Conservation (phyloP, 2,329 filamentous ascomycete genomes). For the Penicillium sp. region DNA sequence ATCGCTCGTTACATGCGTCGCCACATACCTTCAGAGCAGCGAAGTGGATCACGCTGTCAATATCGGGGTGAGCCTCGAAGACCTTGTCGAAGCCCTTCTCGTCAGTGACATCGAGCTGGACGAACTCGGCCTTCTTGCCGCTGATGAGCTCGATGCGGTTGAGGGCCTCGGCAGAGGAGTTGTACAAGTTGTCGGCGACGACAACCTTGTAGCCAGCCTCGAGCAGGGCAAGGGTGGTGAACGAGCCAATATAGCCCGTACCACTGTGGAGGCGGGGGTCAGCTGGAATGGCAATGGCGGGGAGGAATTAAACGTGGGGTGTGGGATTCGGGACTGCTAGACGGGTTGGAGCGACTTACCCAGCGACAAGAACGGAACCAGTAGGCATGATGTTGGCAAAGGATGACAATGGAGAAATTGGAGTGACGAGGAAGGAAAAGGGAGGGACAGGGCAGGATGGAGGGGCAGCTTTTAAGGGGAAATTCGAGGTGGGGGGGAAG, state of each 20-base stretch:
- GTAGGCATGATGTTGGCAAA: slow-evolving; percentile 64
- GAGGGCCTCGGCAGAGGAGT: slow-evolving; percentile 85
- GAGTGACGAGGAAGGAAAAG: slow-evolving; percentile 6
- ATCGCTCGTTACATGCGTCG: not conserved
- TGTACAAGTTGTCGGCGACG: slow-evolving; percentile 95
- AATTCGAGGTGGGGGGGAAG: slow-evolving; percentile 6
- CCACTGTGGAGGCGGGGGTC: slow-evolving; percentile 54
- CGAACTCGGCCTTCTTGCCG: slow-evolving; percentile 81
- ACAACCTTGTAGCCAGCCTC: slow-evolving; percentile 95
- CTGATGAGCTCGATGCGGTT: slow-evolving; percentile 93
- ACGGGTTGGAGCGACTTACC: slow-evolving; percentile 58
- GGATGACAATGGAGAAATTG: slow-evolving; percentile 3
- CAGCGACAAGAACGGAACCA: slow-evolving; percentile 86
- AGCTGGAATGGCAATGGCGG: slow-evolving; percentile 25
- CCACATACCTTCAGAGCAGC: slow-evolving; percentile 80
- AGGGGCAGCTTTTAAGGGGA: slow-evolving; percentile 19
- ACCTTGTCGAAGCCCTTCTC: slow-evolving; percentile 79
- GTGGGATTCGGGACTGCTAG: too few species aligned
- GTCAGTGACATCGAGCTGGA: slow-evolving; percentile 84
- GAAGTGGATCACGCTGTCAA: slow-evolving; percentile 98
- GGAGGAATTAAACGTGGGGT: too few species aligned
- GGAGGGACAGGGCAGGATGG: slow-evolving; percentile 8
- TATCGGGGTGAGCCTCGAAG: slow-evolving; percentile 83
- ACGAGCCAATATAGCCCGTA: slow-evolving; percentile 98
- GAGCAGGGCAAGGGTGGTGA: slow-evolving; percentile 88